Evolutionary conservation across 768 basidiomycete genomes (phyloP), one percentile per base, ranked within the genome.

Genomic region (Strobilomyces dryophilus): DNA sequence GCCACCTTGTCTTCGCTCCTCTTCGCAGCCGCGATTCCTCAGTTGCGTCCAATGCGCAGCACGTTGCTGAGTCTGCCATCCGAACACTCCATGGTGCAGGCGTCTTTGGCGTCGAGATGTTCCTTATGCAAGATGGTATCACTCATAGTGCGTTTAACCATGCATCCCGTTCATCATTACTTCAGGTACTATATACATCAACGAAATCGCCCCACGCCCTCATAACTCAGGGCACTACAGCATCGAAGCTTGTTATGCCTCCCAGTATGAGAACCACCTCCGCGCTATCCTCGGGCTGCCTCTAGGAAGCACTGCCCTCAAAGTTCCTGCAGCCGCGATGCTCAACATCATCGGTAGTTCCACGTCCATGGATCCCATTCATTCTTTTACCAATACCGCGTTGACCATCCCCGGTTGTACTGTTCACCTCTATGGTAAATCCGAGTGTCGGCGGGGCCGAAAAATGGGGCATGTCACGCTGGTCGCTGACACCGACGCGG

Each of bases 171-270:
- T 15, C 31, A 52, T n/a, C 15, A 15, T 12, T 27, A 26, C 4
- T 14, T 6, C 59, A 95, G 93, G 89, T 12, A 69, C 76, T 1
- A 79, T 98, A 1, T 83, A 84, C 53, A 80, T 99, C 57, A 99
- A 99, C 70, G 97, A 99, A 73, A 95, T 99, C 55, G 97, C 97
- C 0, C 97, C 97, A 12, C 82, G 97, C 17, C 95, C 97, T 1
- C 97, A 99, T 69, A 99, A 98, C 73, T 98, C 95, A 9, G 97
- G 95, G 0, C 97, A 99, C 68, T 95, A 98, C 71, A 97, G 95
- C 27, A 98, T 98, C 65, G 97, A 98, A 73, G 94, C 95, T 0
- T 98, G 94, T 69, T 79, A 92, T 60, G 91, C 93, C 3, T 98
- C 95, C 2, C 97, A 98, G 72, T 99, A 91, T 72, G 92, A 93